phyloP scores from a whole-genome alignment of 2,329 filamentous ascomycete genomes.

The Tolypocladium tropicale region DNA sequence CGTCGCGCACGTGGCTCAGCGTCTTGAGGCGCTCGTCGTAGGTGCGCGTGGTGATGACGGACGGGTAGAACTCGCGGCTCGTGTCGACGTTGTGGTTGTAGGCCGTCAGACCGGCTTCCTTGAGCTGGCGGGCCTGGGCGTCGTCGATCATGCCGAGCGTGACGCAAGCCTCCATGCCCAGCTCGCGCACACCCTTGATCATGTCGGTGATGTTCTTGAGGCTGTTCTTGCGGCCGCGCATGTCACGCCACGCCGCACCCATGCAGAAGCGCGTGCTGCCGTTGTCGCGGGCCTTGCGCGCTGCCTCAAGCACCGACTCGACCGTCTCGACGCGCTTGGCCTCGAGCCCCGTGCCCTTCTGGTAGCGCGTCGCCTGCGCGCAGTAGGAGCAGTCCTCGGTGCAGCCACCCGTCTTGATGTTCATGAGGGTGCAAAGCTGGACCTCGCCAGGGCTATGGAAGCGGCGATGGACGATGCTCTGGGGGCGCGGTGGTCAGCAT shows the following conservation, averaged over 20 bases:
- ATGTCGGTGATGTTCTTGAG: slow-evolving; percentile 79
- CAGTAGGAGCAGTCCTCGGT: slow-evolving; percentile 92
- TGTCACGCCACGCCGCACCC: slow-evolving; percentile 89
- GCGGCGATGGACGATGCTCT: slow-evolving; percentile 70
- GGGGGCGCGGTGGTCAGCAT: slow-evolving; percentile 3
- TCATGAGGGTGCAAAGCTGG: slow-evolving; percentile 91
- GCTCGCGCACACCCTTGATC: slow-evolving; percentile 66
- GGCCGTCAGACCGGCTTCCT: slow-evolving; percentile 73
- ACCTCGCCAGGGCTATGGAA: slow-evolving; percentile 79
- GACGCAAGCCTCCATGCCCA: slow-evolving; percentile 91
- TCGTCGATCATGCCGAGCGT: slow-evolving; percentile 87
- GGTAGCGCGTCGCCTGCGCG: slow-evolving; percentile 75
- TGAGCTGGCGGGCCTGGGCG: slow-evolving; percentile 70
- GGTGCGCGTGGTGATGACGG: slow-evolving; percentile 71
- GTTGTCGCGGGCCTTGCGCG: slow-evolving; percentile 67
- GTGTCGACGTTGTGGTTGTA: slow-evolving; percentile 96
- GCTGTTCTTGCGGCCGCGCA: slow-evolving; percentile 79
- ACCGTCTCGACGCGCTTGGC: slow-evolving; percentile 72
- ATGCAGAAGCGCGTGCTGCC: slow-evolving; percentile 91
- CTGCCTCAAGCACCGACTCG: slow-evolving; percentile 70
- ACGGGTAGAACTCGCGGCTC: slow-evolving; percentile 78
- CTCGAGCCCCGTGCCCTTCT: slow-evolving; percentile 65
- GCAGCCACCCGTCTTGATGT: slow-evolving; percentile 91
- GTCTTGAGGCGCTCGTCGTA: slow-evolving; percentile 84
- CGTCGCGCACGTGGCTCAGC: slow-evolving; percentile 68